These are phyloP conservation scores for Arabis alpina DNA, from an alignment of 345 rosid species.

Conservation along the genomic window DNA sequence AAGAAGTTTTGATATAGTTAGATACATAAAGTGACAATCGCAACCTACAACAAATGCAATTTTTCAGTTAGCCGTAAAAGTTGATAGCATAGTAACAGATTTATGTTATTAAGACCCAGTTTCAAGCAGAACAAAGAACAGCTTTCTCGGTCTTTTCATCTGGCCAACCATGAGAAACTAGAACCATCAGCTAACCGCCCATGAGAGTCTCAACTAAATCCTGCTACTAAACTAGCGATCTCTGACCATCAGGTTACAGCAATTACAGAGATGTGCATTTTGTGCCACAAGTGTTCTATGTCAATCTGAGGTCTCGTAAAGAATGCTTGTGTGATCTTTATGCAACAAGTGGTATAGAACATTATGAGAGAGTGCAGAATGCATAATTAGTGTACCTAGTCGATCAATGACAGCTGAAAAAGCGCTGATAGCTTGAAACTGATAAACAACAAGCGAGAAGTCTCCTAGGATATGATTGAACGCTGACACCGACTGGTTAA, in stretches of 20 bases:
- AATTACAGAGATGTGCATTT: constrained; percentile 5
- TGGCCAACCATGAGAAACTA: constrained; percentile 18
- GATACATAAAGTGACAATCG: constrained; percentile 31
- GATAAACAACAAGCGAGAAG: constrained; percentile 88
- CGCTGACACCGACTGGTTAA: constrained; percentile 96
- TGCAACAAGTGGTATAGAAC: constrained; percentile 21
- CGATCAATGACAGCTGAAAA: constrained; percentile 98
- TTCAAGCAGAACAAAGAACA: constrained; percentile 10
- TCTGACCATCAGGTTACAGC: constrained; percentile 4
- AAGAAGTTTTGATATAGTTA: constrained; percentile 36
- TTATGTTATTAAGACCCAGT: background rate
- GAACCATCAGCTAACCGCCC: background rate
- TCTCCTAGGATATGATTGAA: constrained; percentile 97
- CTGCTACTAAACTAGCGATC: background rate
- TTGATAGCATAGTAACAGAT: constrained; percentile 13
- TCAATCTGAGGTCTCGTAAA: background rate
- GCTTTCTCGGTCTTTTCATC: constrained; percentile 12
- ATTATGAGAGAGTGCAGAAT: constrained; percentile 17
- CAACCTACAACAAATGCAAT: constrained; percentile 22
- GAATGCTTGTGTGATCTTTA: constrained; percentile 10
- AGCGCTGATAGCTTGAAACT: constrained; percentile 95
- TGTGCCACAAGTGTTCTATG: constrained; percentile 8
- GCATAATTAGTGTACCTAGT: constrained; percentile 60
- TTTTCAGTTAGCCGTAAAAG: constrained; percentile 17
- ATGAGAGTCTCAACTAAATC: constrained; percentile 12